Base-by-base conservation (phyloP, 148 eudicot genomes). In the Persicaria maculosa region DNA sequence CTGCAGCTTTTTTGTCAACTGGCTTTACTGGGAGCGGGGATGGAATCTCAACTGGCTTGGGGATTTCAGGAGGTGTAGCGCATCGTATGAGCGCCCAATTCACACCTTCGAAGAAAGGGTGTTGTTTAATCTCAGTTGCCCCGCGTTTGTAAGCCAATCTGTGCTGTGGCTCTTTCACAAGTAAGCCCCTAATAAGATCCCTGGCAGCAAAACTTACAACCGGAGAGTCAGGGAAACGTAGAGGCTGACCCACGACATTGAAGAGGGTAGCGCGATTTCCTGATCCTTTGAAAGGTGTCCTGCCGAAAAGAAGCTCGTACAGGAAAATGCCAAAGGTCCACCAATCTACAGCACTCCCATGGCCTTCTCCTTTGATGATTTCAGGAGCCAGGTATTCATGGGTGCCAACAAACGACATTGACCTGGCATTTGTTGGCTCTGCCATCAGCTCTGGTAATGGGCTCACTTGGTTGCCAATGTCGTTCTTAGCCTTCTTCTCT, bases 371-470 rank as follows among this genome's bases (percentile, higher is more conserved):
- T 68, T 82, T 84, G 43, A 86, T 86, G 72, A 86, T 86, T 74
- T 87, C 90, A 17, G 89, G 87, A 4, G 90, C 90, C 65, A 87
- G 75, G 78, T 87, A 87, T 71, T 86, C 90, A 36, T 84, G 87
- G 71, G 92, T 88, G 72, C 92, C 92, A 16, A 88, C 92, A 77
- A 88, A 88, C 20, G 92, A 88, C 92, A 88, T 88, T 44, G 92
- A 86, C 58, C 90, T 79, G 12, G 88, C 90, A 77, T 78, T 80
- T 19, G 92, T 86, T 52, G 92, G 92, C 72, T 88, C 92, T 5
- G 90, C 92, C 17, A 86, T 79, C 40, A 88, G 88, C 87, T 86
- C 88, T 3, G 87, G 90, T 11, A 88, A 81, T 9, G 90, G 88
- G 52, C 79, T 83, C n/a, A 86, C 81, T 76, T 86, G 87, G 77